Percentiles rank a stretch among this genome's conserved stretches.
phyloP scores from a whole-genome alignment of 352 stramenopile genomes.

The Blastocystis sp. region DNA sequence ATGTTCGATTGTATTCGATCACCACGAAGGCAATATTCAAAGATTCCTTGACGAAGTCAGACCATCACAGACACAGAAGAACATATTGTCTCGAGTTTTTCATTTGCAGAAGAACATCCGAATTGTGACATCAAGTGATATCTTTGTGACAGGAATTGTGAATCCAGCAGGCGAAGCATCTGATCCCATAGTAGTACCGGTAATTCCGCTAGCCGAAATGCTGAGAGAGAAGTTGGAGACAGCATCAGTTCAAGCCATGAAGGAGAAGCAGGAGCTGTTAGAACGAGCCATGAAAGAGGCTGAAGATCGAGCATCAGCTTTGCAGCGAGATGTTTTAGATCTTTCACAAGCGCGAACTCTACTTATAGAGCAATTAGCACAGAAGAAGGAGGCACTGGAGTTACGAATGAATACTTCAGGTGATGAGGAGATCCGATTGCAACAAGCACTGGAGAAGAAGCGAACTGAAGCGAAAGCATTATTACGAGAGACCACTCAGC shows the following conservation, averaged over 20 bases:
- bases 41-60: not conserved
- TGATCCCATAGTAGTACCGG: too few relatives aligned
- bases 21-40: not conserved
- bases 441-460: constrained; percentile 11
- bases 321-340: constrained; percentile 23
- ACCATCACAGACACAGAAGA: not conserved
- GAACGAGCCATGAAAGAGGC: not conserved
- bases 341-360: not conserved
- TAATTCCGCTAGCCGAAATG: not conserved
- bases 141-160: constrained; percentile 34
- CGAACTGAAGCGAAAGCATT: not conserved
- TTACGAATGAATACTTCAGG: not conserved
- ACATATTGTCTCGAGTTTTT: not conserved
- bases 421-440: not conserved
- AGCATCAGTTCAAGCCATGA: not conserved
- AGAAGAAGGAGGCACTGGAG: constrained; percentile 25
- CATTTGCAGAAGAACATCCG: not conserved
- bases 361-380: not conserved
- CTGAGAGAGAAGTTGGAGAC: not conserved
- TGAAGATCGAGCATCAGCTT: not conserved
- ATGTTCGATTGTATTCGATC: not conserved
- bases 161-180: not conserved
- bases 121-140: not conserved
- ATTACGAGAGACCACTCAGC: not conserved
- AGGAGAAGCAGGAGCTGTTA: not conserved